Base-by-base conservation (phyloP, 208 protist genomes). In the Crithidia expoeki region DNA sequence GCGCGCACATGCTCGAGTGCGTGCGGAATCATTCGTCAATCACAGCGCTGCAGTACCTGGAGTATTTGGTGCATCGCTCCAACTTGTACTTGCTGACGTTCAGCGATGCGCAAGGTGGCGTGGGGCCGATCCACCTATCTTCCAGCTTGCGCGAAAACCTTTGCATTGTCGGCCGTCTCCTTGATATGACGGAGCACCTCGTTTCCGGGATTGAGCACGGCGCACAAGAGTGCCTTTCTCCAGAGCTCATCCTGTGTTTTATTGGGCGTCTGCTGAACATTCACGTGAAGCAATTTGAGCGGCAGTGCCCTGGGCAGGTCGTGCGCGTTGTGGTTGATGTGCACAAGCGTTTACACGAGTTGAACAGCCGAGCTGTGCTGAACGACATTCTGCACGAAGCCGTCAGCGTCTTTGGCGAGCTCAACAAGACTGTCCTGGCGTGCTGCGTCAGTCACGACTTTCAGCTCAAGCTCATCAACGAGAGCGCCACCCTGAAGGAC, bases 371-470 rank as follows among this genome's bases (percentile, higher is more conserved):
- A 1, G 21, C 62, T 12, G 61, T 62, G 47, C 57, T 67, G 49
- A 46, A 77, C 68, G 56, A 77, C 52, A 65, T 49, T 55, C 33
- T 73, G 52, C 34, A 80, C 17, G 92, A 96, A 42, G 81, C 80
- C 23, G 51, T 79, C 12, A 61, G 40, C 11, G 79, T 94, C 16
- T 90, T 94, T 70, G 56, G 52, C 36, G 44, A 80, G n/a, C 76
- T 96, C 11, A 88, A 95, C 61, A 72, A 69, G 44, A 72, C 82
- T 0, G 81, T 94, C 56, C 83, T 96, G n/a, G 74, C 85, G 12
- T 46, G 87, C 46, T 94, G 89, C 30, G 86, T 94, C 25, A 92
- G 83, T 70, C 83, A 94, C 67, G 86, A 91, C 33, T 95, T 94
- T 61, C 87, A 94, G 71, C 74, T 96, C 11, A 66, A 86, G 71